Evolutionary conservation across 192 early-diverging fungal genomes (phyloP).

Genomic region (Umbelopsis ramanniana): DNA sequence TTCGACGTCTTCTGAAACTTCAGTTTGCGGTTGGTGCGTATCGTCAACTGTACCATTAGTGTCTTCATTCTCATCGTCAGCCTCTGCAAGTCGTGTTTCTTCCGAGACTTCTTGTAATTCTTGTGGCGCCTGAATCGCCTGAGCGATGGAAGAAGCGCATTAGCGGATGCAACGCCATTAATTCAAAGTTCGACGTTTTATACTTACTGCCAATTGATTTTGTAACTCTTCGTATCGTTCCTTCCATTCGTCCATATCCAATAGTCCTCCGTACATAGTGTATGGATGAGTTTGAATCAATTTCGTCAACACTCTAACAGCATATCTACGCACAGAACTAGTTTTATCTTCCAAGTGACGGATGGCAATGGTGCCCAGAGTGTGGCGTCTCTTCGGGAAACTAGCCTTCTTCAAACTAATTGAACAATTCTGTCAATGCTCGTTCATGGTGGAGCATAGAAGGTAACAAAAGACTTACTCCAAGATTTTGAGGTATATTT

Average conservation of each 20-base stretch:
- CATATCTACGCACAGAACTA: constrained; percentile 85
- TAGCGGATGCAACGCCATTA: neutral
- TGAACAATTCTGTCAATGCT: too few relatives aligned
- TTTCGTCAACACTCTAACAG: constrained; percentile 82
- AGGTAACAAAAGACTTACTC: constrained; percentile 56
- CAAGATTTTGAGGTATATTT: constrained; percentile 79
- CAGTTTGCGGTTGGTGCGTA: neutral
- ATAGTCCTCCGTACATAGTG: constrained; percentile 81
- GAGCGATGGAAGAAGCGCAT: neutral
- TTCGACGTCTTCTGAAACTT: constrained; percentile 25
- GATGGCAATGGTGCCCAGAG: constrained; percentile 69
- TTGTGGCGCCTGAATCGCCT: constrained; percentile 41
- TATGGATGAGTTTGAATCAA: constrained; percentile 91
- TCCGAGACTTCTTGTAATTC: constrained; percentile 29
- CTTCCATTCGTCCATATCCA: constrained; percentile 75
- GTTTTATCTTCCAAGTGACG: constrained; percentile 91
- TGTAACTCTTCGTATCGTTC: constrained; percentile 64
- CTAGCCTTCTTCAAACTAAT: too few relatives aligned
- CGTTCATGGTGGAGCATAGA: too few relatives aligned
- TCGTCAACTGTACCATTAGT: neutral
- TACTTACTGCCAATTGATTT: constrained; percentile 68
- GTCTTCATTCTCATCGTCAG: neutral
- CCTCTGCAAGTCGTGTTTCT: neutral
- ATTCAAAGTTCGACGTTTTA: constrained; percentile 24
- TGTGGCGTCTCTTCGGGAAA: constrained; percentile 72